Conservation (phyloP, 1,284 basidiomycete genomes). For the Uromyces viciae-fabae region DNA sequence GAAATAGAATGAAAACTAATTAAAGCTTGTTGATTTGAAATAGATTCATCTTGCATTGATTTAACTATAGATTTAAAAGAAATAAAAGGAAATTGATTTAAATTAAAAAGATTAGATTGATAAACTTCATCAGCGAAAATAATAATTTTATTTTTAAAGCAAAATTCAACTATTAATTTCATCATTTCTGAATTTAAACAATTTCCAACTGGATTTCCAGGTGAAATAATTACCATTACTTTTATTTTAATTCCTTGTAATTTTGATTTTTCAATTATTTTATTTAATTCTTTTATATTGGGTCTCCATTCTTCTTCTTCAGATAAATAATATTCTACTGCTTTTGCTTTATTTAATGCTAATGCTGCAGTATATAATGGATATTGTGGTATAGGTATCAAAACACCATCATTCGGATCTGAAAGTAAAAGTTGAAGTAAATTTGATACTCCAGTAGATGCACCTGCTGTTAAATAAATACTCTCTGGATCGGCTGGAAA, state of each 20-base stretch:
- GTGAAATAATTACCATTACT: slow-evolving; percentile 90
- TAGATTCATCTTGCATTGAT: slow-evolving; percentile 57
- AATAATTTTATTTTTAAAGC: slow-evolving; percentile 77
- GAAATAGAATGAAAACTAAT: slow-evolving; percentile 93
- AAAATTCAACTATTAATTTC: slow-evolving; percentile 70
- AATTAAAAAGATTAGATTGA: slow-evolving; percentile 79
- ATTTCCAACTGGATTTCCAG: slow-evolving; percentile 88
- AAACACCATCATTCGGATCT: slow-evolving; percentile 65
- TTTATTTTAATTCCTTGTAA: slow-evolving; percentile 66
- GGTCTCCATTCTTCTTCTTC: slow-evolving; percentile 80
- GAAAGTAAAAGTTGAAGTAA: slow-evolving; percentile 76
- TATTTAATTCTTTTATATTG: slow-evolving; percentile 65
- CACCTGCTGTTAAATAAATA: slow-evolving; percentile 91
- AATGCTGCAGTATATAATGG: slow-evolving; percentile 94
- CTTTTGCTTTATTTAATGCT: slow-evolving; percentile 73
- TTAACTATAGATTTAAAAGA: slow-evolving; percentile 82
- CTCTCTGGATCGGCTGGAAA: slow-evolving; percentile 75
- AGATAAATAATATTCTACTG: slow-evolving; percentile 84
- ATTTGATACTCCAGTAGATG: slow-evolving; percentile 84
- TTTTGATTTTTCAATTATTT: slow-evolving; percentile 67
- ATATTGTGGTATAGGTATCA: slow-evolving; percentile 98
- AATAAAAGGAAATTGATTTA: slow-evolving; percentile 67
- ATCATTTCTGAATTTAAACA: slow-evolving; percentile 70
- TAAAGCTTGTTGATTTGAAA: slow-evolving; percentile 61
- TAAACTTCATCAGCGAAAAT: slow-evolving; percentile 94